A percentile compares a stretch with the other conserved stretches of the same genome.
These are phyloP conservation scores for Delitschia confertaspora DNA, from an alignment of 495 filamentous ascomycete species.

Conservation along the genomic window DNA sequence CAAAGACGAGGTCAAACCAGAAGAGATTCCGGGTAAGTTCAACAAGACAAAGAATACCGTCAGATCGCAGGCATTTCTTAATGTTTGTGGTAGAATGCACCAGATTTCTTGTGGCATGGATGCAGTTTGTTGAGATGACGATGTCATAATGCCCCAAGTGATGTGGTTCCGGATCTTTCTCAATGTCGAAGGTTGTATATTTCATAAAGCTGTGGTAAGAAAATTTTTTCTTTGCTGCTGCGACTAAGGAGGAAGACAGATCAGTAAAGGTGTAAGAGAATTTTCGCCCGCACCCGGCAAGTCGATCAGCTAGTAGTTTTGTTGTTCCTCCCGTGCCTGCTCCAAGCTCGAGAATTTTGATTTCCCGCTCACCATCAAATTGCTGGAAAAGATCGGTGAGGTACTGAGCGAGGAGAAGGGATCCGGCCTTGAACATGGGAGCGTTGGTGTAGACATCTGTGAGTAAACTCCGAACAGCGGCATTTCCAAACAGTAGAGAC, in stretches of 20 bases:
- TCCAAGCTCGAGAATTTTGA: background rate
- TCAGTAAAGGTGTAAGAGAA: slow-evolving; percentile 44
- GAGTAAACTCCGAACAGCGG: background rate
- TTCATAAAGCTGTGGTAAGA: slow-evolving; percentile 31
- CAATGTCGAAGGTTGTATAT: slow-evolving; percentile 36
- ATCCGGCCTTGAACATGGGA: background rate
- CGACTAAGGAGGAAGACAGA: slow-evolving; percentile 37
- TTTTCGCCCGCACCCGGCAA: background rate
- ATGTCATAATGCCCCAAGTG: slow-evolving; percentile 31
- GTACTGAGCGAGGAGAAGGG: background rate
- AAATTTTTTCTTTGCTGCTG: slow-evolving; percentile 32
- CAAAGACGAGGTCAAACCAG: slow-evolving; percentile 42
- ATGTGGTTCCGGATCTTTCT: slow-evolving; percentile 32
- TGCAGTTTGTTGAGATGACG: slow-evolving; percentile 40
- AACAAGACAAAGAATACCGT: slow-evolving; percentile 39
- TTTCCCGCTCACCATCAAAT: too few species aligned
- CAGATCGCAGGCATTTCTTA: slow-evolving; percentile 31
- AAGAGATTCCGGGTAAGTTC: slow-evolving; percentile 37
- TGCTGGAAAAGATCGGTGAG: too few species aligned
- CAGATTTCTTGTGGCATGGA: slow-evolving; percentile 41
- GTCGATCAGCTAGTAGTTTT: too few species aligned
- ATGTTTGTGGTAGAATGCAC: slow-evolving; percentile 29
- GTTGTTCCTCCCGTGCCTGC: background rate
- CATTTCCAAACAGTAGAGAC: background rate
- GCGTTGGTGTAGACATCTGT: slow-evolving; percentile 1